Evolutionary conservation across 1,284 basidiomycete genomes (phyloP).

Genomic region (Naganishia sp.): DNA sequence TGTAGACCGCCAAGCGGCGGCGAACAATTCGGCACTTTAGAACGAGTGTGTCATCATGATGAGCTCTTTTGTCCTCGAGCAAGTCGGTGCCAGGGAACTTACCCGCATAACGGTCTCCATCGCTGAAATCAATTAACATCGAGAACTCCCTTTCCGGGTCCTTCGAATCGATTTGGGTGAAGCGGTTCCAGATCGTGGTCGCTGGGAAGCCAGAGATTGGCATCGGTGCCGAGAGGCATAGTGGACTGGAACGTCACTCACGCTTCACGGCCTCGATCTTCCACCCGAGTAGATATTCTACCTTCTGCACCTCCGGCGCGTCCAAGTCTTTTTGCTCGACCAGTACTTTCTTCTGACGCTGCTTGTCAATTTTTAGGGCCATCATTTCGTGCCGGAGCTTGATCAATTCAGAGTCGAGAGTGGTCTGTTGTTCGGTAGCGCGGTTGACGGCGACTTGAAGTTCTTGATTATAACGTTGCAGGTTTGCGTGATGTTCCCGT

Average conservation of each 20-base stretch:
- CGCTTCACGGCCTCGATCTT: constrained; percentile 71
- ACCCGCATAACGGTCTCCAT: constrained; percentile 65
- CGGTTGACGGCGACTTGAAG: constrained; percentile 44
- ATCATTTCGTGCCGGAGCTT: constrained; percentile 39
- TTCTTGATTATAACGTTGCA: constrained; percentile 40
- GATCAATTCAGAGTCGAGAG: constrained; percentile 44
- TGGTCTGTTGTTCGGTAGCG: constrained; percentile 39
- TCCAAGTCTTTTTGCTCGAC: constrained; percentile 62
- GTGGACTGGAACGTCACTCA: constrained; percentile 39
- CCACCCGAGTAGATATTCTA: constrained; percentile 65
- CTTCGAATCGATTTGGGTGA: constrained; percentile 65
- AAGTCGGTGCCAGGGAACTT: constrained; percentile 35
- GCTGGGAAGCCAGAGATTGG: background rate
- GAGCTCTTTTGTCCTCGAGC: background rate
- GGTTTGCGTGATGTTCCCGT: constrained; percentile 42
- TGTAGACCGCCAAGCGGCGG: constrained; percentile 44
- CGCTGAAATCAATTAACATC: constrained; percentile 72
- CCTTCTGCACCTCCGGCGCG: constrained; percentile 61
- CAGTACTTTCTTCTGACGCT: constrained; percentile 66
- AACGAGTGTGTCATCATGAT: background rate
- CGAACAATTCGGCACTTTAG: constrained; percentile 48
- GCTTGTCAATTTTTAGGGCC: constrained; percentile 56
- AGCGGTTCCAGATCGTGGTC: constrained; percentile 44
- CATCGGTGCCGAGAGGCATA: background rate
- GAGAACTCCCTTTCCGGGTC: constrained; percentile 67